Base-by-base conservation (phyloP, 768 basidiomycete species). In the Mycena metata region DNA sequence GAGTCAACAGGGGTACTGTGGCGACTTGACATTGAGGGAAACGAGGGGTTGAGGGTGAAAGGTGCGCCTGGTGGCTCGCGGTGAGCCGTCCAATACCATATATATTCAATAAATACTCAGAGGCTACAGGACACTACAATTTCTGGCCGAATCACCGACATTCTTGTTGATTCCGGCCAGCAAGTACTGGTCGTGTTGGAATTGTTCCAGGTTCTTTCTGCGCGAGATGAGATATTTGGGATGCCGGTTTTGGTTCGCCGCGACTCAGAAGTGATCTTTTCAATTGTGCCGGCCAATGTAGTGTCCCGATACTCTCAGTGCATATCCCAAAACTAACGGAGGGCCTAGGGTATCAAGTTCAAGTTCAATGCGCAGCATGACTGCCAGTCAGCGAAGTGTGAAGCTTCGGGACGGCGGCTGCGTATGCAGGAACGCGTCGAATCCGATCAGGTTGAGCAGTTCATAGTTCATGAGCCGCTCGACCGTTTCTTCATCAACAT, bases 141-240 rank as follows among this genome's bases (percentile, higher is more conserved):
- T n/a, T n/a, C n/a, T n/a, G n/a, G n/a, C n/a, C n/a, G n/a, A n/a
- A n/a, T n/a, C n/a, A n/a, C n/a, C n/a, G n/a, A n/a, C n/a, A n/a
- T n/a, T n/a, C n/a, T n/a, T n/a, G n/a, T n/a, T n/a, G n/a, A n/a
- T n/a, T n/a, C n/a, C n/a, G n/a, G n/a, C n/a, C n/a, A n/a, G n/a
- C n/a, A n/a, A n/a, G n/a, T n/a, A n/a, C n/a, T n/a, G n/a, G n/a
- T n/a, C n/a, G n/a, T n/a, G n/a, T n/a, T n/a, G n/a, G n/a, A n/a
- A n/a, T n/a, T n/a, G n/a, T n/a, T n/a, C n/a, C n/a, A n/a, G n/a
- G n/a, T n/a, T n/a, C n/a, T n/a, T n/a, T n/a, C n/a, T n/a, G n/a
- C n/a, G n/a, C n/a, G n/a, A n/a, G n/a, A n/a, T n/a, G n/a, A 54
- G 36, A 54, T 33, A 54, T 54, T 54, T 21, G 52, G 52, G 35